Evolutionary conservation across 257 asterid genomes (phyloP).

Genomic region (Agastache rugosa): DNA sequence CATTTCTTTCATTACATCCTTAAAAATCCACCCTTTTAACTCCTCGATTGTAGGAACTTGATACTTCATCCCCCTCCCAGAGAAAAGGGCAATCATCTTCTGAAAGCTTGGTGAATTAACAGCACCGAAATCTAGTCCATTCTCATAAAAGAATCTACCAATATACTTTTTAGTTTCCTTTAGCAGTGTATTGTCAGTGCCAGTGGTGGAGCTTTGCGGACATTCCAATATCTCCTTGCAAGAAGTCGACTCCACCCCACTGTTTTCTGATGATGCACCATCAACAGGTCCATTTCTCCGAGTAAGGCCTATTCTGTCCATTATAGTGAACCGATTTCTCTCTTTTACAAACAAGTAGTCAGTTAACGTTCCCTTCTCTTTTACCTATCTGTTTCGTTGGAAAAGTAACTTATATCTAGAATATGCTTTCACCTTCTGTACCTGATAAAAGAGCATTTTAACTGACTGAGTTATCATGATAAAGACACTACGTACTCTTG

Average conservation of each 20-base stretch:
- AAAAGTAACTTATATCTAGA: background rate
- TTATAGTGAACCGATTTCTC: background rate
- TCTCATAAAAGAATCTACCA: slow-evolving; percentile 58
- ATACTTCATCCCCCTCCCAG: slow-evolving; percentile 22
- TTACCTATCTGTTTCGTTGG: too few species aligned
- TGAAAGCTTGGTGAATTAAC: slow-evolving; percentile 49
- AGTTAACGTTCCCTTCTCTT: background rate
- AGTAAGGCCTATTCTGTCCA: slow-evolving; percentile 19
- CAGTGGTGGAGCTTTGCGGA: slow-evolving; percentile 8
- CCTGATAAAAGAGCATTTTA: background rate
- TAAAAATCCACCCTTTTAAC: slow-evolving; percentile 62
- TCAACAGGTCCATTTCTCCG: slow-evolving; percentile 20
- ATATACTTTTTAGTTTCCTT: slow-evolving; percentile 38
- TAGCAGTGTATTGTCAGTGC: slow-evolving; percentile 15
- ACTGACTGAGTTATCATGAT: background rate
- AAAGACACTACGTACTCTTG: background rate
- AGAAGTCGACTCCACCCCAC: slow-evolving; percentile 14
- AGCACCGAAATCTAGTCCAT: slow-evolving; percentile 45
- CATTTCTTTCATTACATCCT: slow-evolving; percentile 48
- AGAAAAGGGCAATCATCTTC: slow-evolving; percentile 40
- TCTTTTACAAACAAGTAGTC: background rate
- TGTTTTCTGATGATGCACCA: slow-evolving; percentile 13
- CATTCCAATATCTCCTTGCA: background rate
- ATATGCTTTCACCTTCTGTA: background rate
- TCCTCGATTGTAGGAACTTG: slow-evolving; percentile 53